Percentiles rank a stretch among this genome's conserved stretches.
phyloP scores from a whole-genome alignment of 495 filamentous ascomycete genomes.

The Copromyces sp. region DNA sequence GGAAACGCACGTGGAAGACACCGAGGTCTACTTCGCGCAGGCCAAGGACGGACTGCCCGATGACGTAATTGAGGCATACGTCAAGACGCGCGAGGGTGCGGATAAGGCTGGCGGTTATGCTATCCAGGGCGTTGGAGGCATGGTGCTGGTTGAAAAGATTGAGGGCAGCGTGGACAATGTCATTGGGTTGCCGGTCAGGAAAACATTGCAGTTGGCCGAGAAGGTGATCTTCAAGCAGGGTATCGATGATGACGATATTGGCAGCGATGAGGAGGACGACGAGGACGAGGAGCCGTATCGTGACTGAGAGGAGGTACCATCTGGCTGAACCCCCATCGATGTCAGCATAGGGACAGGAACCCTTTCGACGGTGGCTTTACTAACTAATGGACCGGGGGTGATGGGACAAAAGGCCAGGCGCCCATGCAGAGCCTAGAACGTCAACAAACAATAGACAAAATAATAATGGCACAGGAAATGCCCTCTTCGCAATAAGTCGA shows the following conservation, averaged over 20 bases:
- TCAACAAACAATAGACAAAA: neutral
- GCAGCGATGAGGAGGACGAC: conserved; percentile 22
- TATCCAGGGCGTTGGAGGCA: conserved; percentile 74
- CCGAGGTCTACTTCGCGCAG: conserved; percentile 62
- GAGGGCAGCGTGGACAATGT: conserved; percentile 92
- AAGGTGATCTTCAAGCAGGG: conserved; percentile 54
- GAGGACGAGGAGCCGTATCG: neutral
- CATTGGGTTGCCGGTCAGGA: conserved; percentile 79
- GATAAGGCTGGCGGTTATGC: conserved; percentile 98
- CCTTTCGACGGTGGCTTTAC: neutral
- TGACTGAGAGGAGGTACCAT: neutral
- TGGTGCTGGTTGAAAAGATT: conserved; percentile 74
- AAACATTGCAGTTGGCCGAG: conserved; percentile 75
- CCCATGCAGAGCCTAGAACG: neutral
- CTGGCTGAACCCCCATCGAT: neutral
- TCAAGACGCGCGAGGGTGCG: conserved; percentile 79
- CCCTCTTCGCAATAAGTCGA: neutral
- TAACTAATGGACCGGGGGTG: neutral
- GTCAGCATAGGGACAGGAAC: neutral
- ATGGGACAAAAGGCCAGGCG: neutral
- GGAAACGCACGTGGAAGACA: conserved; percentile 77
- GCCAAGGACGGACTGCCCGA: conserved; percentile 66
- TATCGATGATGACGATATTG: conserved; percentile 13
- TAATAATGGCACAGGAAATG: neutral
- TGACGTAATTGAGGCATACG: conserved; percentile 65